Base-by-base conservation (phyloP, 2,329 filamentous ascomycete genomes). In the Eutypella sp. region DNA sequence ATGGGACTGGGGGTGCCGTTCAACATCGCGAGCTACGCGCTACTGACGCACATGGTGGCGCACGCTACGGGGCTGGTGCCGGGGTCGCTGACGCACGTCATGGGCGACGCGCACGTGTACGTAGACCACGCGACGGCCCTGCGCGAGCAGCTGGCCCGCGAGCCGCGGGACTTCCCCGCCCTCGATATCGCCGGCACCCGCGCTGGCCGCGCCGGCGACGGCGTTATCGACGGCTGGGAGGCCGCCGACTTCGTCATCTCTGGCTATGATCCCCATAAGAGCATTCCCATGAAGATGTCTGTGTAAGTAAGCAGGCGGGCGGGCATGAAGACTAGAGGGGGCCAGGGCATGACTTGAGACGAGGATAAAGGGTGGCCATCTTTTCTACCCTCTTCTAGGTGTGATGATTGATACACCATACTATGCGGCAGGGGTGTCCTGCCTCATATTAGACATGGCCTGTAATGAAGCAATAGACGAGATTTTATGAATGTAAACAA, bases 21-120 rank as follows among this genome's bases (percentile, higher is more conserved):
- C 74, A 99, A 99, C 66, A 97, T 99, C 59, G 93, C 92, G 1
- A 88, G 82, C 53, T 99, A 99, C 69, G 90, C 93, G 27, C 73
- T 99, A 46, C 73, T 99, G 34, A 96, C 91, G 36, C 91, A 97
- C 66, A 97, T 99, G 86, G 72, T 99, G 40, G 92, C 93, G 1
- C 85, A 91, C 62, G 89, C 87, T 10, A 90, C 87, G 61, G 85
- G 91, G 55, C 68, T 99, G 45, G 79, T 88, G 1, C 90, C 93
- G 0, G 93, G 92, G 0, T 92, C 81, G 42, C 76, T 99, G 51
- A 93, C 90, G 33, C 93, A 97, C 67, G 90, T 90, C 41, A 95
- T 99, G 90, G 93, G 93, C 13, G 93, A 99, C 67, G 89, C 92
- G n/a, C 93, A 99, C 67, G 85, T 99, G 1, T 99, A 99, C 67